Conservation (phyloP, 2,329 filamentous ascomycete genomes). For the Sporothrix euskadiensis region DNA sequence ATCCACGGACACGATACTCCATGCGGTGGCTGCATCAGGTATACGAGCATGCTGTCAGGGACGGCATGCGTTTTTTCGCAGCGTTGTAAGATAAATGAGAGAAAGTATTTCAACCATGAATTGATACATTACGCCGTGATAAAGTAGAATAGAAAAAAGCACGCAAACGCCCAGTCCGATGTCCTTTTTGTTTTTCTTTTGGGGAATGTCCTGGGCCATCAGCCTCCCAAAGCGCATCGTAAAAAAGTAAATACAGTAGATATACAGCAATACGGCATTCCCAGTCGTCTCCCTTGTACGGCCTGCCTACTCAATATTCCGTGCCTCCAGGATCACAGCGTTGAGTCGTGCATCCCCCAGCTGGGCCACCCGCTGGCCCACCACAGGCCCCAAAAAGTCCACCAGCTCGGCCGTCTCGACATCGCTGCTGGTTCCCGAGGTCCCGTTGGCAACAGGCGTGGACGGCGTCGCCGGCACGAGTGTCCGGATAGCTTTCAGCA, state of each 20-base stretch:
- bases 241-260: constrained; percentile 5
- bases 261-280: background rate
- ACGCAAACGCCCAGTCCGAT: constrained; percentile 10
- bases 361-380: constrained; percentile 52
- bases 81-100: background rate
- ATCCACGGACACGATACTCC: background rate
- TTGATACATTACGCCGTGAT: background rate
- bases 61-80: background rate
- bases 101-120: background rate
- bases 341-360: constrained; percentile 52
- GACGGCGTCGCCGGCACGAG: constrained; percentile 40
- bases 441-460: constrained; percentile 30
- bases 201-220: background rate
- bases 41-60: background rate
- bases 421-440: constrained; percentile 33
- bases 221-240: background rate
- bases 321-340: constrained; percentile 56
- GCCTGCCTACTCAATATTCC: constrained; percentile 49
- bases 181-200: background rate
- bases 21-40: background rate
- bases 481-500: constrained; percentile 55
- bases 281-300: too few relatives aligned
- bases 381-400: constrained; percentile 57
- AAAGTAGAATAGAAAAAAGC: background rate
- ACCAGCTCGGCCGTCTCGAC: constrained; percentile 49